Evolutionary conservation across 164 flowering plant genomes (phyloP).

Genomic region (Cinnamomum chago): DNA sequence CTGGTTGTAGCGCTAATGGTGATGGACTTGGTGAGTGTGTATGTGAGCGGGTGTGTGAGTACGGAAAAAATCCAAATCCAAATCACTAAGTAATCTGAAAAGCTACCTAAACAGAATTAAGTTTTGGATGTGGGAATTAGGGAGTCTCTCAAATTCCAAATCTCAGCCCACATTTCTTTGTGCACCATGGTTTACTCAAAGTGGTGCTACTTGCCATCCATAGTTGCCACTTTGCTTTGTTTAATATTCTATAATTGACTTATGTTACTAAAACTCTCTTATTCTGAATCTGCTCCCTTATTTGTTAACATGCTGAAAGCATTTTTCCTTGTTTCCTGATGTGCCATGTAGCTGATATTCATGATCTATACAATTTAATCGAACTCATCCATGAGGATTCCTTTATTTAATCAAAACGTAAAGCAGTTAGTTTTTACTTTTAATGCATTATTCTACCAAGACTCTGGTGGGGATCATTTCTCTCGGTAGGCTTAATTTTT

Average conservation of each 20-base stretch:
- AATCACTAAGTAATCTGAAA: too few relatives aligned
- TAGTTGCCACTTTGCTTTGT: neutral
- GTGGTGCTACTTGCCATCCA: neutral
- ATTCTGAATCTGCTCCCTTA: neutral
- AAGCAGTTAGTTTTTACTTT: neutral
- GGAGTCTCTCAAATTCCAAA: too few relatives aligned
- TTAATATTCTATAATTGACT: neutral
- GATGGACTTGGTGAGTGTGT: too few relatives aligned
- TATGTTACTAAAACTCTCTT: neutral
- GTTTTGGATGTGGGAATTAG: too few relatives aligned
- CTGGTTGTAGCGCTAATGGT: too few relatives aligned
- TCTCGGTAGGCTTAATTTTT: conserved; percentile 1
- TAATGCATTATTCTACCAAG: neutral
- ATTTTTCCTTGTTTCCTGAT: too few relatives aligned
- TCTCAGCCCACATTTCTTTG: neutral
- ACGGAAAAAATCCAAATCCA: too few relatives aligned
- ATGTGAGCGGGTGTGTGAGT: too few relatives aligned
- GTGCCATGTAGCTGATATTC: neutral
- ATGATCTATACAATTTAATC: neutral
- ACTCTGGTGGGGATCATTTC: neutral
- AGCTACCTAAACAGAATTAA: too few relatives aligned
- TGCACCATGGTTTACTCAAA: neutral
- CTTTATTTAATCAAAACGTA: neutral
- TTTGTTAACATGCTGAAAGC: neutral
- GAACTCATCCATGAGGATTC: neutral